Evolutionary conservation across 2,329 filamentous ascomycete species (phyloP).

Genomic region (Fonsecaea monophora): DNA sequence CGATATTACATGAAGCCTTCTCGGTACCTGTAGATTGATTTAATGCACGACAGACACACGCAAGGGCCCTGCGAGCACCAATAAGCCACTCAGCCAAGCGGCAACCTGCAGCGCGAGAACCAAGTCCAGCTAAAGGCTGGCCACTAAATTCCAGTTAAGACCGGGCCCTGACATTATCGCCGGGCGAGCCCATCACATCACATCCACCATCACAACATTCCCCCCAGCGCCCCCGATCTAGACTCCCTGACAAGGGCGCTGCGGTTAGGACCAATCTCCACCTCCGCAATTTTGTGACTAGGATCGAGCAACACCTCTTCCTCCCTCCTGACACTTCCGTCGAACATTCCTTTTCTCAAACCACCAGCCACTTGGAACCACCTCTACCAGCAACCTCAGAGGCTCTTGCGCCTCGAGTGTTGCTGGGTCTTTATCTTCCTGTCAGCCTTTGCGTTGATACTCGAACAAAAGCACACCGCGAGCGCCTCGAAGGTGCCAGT

Average conservation of each 20-base stretch:
- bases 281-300: constrained; percentile 12
- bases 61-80: constrained; percentile 6
- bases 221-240: background rate
- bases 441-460: background rate
- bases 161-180: constrained; percentile 22
- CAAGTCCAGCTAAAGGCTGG: constrained; percentile 2
- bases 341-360: constrained; percentile 6
- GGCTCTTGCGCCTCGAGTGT: constrained; percentile 24
- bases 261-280: constrained; percentile 4
- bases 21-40: background rate
- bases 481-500: background rate
- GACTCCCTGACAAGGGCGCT: background rate
- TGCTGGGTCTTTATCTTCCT: constrained; percentile 25
- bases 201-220: background rate
- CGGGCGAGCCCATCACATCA: constrained; percentile 6
- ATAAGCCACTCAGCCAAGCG: background rate
- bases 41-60: background rate
- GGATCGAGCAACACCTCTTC: constrained; percentile 8
- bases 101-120: background rate
- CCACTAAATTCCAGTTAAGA: constrained; percentile 1
- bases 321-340: constrained; percentile 12
- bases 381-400: constrained; percentile 26
- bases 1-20: background rate
- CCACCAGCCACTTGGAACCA: constrained; percentile 5
- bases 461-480: background rate